These are phyloP conservation scores for Aurifilum marmelostoma DNA, from an alignment of 2,329 filamentous ascomycete genomes.

Conservation along the genomic window DNA sequence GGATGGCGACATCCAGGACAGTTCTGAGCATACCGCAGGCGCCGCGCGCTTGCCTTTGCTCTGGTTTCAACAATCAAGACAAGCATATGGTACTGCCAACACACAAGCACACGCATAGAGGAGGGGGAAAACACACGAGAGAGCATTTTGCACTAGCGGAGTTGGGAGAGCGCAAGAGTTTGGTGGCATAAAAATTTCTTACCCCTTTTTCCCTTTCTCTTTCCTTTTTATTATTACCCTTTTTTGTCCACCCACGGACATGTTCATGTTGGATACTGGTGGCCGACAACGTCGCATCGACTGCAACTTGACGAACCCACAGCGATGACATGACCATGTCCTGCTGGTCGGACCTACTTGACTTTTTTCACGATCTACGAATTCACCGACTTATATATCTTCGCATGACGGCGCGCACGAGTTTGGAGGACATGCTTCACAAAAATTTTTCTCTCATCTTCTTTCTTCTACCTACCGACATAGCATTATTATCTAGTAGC, in stretches of 20 bases:
- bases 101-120: not conserved
- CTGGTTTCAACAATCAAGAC: slow-evolving; percentile 18
- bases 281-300: not conserved
- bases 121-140: not conserved
- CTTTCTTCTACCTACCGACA: not conserved
- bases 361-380: slow-evolving; percentile 6
- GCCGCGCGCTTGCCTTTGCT: slow-evolving; percentile 25
- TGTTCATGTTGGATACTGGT: not conserved
- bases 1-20: slow-evolving; percentile 13
- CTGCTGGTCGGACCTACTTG: not conserved
- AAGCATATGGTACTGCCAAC: slow-evolving; percentile 14
- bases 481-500: slow-evolving; percentile 14
- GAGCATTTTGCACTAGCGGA: slow-evolving; percentile 25
- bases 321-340: slow-evolving; percentile 9
- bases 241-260: not conserved
- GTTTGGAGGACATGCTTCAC: slow-evolving; percentile 21
- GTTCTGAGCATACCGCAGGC: slow-evolving; percentile 15
- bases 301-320: not conserved
- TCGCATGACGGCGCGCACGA: slow-evolving; percentile 18
- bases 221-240: not conserved
- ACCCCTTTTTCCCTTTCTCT: not conserved
- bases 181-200: slow-evolving; percentile 22
- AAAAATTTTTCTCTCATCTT: slow-evolving; percentile 4
- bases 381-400: slow-evolving; percentile 15
- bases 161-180: slow-evolving; percentile 26